Conservation (phyloP, 495 filamentous ascomycete genomes). For the Apodospora peruviana region DNA sequence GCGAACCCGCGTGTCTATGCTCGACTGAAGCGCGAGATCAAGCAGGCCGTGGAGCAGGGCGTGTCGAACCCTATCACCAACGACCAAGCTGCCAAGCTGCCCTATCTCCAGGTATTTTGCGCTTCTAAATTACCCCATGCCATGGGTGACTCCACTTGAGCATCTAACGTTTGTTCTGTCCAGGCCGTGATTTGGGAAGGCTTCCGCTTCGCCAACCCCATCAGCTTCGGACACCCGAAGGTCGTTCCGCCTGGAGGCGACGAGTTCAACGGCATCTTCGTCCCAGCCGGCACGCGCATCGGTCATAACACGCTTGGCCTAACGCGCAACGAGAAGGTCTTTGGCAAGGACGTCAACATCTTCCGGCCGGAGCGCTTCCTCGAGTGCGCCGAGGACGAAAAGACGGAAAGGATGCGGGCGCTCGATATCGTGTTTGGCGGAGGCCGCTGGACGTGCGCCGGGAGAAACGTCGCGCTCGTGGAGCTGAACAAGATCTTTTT, state of each 20-base stretch:
- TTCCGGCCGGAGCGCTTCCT: slow-evolving; percentile 56
- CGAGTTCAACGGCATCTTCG: slow-evolving; percentile 36
- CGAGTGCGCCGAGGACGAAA: slow-evolving; percentile 26
- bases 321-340: slow-evolving; percentile 29
- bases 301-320: slow-evolving; percentile 40
- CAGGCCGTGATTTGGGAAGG: slow-evolving; percentile 48
- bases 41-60: slow-evolving; percentile 26
- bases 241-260: slow-evolving; percentile 49
- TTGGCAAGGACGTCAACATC: slow-evolving; percentile 40
- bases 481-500: slow-evolving; percentile 54
- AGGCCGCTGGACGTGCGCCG: slow-evolving; percentile 40
- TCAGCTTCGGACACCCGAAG: slow-evolving; percentile 30
- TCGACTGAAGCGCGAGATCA: slow-evolving; percentile 52
- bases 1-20: slow-evolving; percentile 36
- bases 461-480: slow-evolving; percentile 37
- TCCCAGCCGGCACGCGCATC: slow-evolving; percentile 49
- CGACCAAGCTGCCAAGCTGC: slow-evolving; percentile 33
- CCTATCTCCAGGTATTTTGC: slow-evolving; percentile 29
- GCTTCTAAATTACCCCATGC: slow-evolving; percentile 18
- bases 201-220: slow-evolving; percentile 39
- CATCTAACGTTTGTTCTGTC: neutral
- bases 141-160: slow-evolving; percentile 31
- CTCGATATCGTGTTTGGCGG: slow-evolving; percentile 37
- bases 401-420: slow-evolving; percentile 30
- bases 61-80: slow-evolving; percentile 31